These are phyloP conservation scores for Colletotrichum ledebouriae DNA, from an alignment of 2,329 filamentous ascomycete species.

Conservation along the genomic window DNA sequence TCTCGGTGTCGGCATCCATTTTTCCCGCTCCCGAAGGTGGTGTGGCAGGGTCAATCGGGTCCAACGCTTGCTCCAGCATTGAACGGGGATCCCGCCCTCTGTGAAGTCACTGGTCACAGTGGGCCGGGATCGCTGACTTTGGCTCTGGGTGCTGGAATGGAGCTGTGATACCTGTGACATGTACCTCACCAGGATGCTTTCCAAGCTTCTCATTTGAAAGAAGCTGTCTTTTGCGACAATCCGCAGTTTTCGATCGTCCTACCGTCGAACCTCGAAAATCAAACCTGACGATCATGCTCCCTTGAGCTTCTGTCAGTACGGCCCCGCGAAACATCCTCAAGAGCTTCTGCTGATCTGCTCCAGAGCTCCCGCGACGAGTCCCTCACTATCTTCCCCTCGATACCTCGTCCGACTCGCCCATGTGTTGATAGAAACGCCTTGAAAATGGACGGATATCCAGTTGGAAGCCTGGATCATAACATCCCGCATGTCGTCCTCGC, in stretches of 20 bases:
- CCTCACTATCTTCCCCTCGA: conserved; percentile 13
- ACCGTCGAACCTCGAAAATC: not conserved
- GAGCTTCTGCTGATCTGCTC: conserved; percentile 9
- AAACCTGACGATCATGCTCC: conserved; percentile 21
- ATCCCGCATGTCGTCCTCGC: conserved; percentile 87
- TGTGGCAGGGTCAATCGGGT: not conserved
- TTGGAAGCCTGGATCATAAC: conserved; percentile 87
- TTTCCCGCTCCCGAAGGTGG: conserved; percentile 31
- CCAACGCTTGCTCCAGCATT: not conserved
- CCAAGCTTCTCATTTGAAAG: conserved; percentile 17
- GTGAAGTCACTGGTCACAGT: conserved; percentile 30
- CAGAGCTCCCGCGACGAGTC: conserved; percentile 34
- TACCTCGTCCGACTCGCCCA: conserved; percentile 45
- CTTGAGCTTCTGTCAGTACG: conserved; percentile 27
- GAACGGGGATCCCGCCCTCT: conserved; percentile 11
- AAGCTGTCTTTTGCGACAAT: conserved; percentile 22
- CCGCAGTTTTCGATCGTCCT: not conserved
- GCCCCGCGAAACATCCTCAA: not conserved
- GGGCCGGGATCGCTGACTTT: conserved; percentile 33
- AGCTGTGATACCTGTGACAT: conserved; percentile 35
- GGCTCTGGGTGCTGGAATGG: conserved; percentile 20
- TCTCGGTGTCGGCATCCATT: conserved; percentile 1
- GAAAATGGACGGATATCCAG: conserved; percentile 83
- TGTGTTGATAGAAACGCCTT: conserved; percentile 42
- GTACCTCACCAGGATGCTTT: conserved; percentile 15